Base-by-base conservation (phyloP, 768 basidiomycete species). In the Clathrus columnatus region DNA sequence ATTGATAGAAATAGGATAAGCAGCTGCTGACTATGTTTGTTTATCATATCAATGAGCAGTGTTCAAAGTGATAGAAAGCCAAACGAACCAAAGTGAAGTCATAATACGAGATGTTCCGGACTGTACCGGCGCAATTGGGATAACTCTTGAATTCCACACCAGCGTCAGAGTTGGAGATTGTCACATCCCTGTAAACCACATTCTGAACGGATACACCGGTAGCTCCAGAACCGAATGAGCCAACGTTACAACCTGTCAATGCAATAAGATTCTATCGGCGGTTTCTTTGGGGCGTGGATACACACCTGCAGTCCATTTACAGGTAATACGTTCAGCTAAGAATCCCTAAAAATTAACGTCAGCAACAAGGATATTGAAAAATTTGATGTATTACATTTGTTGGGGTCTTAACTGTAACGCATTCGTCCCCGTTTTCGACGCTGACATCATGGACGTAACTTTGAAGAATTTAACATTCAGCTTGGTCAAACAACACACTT, bases 391-490 rank as follows among this genome's bases (percentile, higher is more conserved):
- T 10, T 20, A 24, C 32, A 17, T 65, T 49, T 3, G 68, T 66
- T 4, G 69, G 65, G 1, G 66, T 47, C 49, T 72, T 70, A 54
- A 70, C 65, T 0, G 68, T 69, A 16, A 70, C 65, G 46, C 68
- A 70, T 48, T 71, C 64, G 36, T 64, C 61, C 21, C 63, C 67
- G 45, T 65, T 69, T 51, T 68, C 68, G 21, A 72, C 66, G 5
- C 61, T 60, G 45, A 70, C 63, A 30, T 71, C 68, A 47, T 70
- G 69, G 21, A 72, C 65, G 36, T 36, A 36, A 11, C 36, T 51
- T n/a, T n/a, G n/a, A 60, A 36, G 47, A 51, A 51, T 60, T 58
- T 20, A 30, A 17, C 17, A 18, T 14, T 0, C n/a, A 46, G 57
- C 56, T 16, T 58, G 48, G 44, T 51, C 59, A 46, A 53, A 56